Evolutionary conservation across 768 basidiomycete genomes (phyloP).

Genomic region (Hydnomerulius pinastri): DNA sequence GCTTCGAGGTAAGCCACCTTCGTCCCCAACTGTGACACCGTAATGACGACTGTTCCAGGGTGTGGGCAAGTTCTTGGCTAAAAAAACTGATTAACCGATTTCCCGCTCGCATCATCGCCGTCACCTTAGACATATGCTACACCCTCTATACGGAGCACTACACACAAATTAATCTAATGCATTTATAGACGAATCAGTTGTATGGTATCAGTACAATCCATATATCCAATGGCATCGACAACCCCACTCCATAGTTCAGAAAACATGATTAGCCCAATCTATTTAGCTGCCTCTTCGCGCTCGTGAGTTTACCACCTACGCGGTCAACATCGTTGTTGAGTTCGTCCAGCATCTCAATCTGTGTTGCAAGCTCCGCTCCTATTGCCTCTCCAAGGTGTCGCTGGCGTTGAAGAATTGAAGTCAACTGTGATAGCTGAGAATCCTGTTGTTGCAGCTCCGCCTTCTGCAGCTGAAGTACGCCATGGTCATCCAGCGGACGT

Average conservation of each 20-base stretch:
- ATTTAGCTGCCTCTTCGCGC: conserved; percentile 81
- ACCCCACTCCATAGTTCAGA: neutral
- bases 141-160: conserved; percentile 9
- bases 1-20: conserved; percentile 71
- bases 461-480: conserved; percentile 78
- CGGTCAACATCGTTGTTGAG: conserved; percentile 75
- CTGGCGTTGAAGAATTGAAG: conserved; percentile 82
- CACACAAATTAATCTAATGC: conserved; percentile 18
- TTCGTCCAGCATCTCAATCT: conserved; percentile 86
- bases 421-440: conserved; percentile 72
- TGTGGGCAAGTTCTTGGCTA: conserved; percentile 54
- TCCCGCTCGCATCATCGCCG: conserved; percentile 12
- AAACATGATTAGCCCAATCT: conserved; percentile 53
- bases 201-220: conserved; percentile 26
- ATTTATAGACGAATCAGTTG: conserved; percentile 10
- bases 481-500: conserved; percentile 83
- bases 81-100: conserved; percentile 22
- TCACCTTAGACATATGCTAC: conserved; percentile 32
- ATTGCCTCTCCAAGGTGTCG: conserved; percentile 87
- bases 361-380: conserved; percentile 73
- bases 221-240: conserved; percentile 3
- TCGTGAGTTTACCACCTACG: conserved; percentile 75
- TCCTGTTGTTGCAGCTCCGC: conserved; percentile 85
- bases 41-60: conserved; percentile 43
- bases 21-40: conserved; percentile 6